Evolutionary conservation across 306 rosid genomes (phyloP).

Genomic region (Morella rubra): DNA sequence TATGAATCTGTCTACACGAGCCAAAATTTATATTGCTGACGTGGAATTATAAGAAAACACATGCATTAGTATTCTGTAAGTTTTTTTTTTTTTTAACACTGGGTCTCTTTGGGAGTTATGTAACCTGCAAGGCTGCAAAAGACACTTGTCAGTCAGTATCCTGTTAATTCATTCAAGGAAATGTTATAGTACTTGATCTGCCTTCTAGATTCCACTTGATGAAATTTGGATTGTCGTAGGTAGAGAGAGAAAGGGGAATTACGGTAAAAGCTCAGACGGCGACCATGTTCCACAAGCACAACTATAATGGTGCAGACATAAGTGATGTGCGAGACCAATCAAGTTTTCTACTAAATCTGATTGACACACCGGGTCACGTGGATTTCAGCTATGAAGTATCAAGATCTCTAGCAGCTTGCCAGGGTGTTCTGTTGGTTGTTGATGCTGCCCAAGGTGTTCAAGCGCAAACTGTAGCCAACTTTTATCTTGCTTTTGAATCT

Average conservation of each 20-base stretch:
- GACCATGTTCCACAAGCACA: conserved; percentile 76
- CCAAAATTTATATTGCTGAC: background rate
- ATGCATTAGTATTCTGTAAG: background rate
- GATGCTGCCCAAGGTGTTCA: conserved; percentile 98
- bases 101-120: background rate
- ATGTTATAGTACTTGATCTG: conserved; percentile 19
- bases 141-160: background rate
- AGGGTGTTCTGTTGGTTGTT: conserved; percentile 87
- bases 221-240: conserved; percentile 48
- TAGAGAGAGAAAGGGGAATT: conserved; percentile 93
- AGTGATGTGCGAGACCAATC: conserved; percentile 36
- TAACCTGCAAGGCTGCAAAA: background rate
- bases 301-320: conserved; percentile 25
- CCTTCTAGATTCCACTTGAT: conserved; percentile 1
- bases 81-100: background rate
- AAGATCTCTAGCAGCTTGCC: conserved; percentile 93
- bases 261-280: conserved; percentile 98
- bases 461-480: conserved; percentile 93
- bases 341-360: conserved; percentile 62
- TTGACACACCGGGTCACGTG: conserved; percentile 94
- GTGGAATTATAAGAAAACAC: background rate
- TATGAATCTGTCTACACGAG: background rate
- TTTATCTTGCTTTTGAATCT: conserved; percentile 85
- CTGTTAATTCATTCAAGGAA: background rate
- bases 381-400: conserved; percentile 94